These are phyloP conservation scores for Prillingera fragicola DNA, from an alignment of 1,284 basidiomycete genomes.

Conservation along the genomic window DNA sequence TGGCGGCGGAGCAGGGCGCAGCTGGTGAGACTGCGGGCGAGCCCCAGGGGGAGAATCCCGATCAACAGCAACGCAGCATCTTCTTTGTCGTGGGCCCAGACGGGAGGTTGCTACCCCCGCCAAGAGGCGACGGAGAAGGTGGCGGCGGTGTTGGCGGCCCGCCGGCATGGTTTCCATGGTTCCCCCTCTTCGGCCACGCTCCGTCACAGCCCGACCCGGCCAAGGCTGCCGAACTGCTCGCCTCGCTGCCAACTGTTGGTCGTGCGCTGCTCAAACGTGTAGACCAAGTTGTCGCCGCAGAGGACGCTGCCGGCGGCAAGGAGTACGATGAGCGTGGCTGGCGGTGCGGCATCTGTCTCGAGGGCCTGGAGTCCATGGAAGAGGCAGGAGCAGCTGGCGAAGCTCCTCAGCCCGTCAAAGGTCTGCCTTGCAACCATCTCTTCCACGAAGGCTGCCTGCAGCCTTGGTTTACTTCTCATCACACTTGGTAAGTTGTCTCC, in stretches of 20 bases:
- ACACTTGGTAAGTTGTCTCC: conserved; percentile 41
- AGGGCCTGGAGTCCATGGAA: conserved; percentile 20
- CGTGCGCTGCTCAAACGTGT: conserved; percentile 30
- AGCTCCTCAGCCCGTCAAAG: conserved; percentile 29
- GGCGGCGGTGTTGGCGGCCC: not conserved
- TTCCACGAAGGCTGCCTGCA: conserved; percentile 43
- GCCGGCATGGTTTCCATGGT: not conserved
- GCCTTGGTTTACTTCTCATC: conserved; percentile 43
- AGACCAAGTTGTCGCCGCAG: conserved; percentile 33
- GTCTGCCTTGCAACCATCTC: conserved; percentile 46
- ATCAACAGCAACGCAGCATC: conserved; percentile 1
- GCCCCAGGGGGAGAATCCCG: not conserved
- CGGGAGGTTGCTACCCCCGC: conserved; percentile 1
- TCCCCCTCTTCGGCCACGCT: conserved; percentile 10
- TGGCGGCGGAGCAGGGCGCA: not conserved
- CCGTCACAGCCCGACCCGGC: conserved; percentile 26
- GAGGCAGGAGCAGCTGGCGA: conserved; percentile 16
- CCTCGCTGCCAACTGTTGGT: conserved; percentile 32
- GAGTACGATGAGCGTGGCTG: conserved; percentile 29
- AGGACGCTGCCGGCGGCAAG: conserved; percentile 24
- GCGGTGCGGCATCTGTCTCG: conserved; percentile 43
- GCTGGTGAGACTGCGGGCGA: not conserved
- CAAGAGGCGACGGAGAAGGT: not conserved
- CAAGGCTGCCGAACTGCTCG: conserved; percentile 40
- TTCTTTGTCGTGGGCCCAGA: conserved; percentile 14